Conservation (phyloP, 441 rosid species). For the Populus hybrid region DNA sequence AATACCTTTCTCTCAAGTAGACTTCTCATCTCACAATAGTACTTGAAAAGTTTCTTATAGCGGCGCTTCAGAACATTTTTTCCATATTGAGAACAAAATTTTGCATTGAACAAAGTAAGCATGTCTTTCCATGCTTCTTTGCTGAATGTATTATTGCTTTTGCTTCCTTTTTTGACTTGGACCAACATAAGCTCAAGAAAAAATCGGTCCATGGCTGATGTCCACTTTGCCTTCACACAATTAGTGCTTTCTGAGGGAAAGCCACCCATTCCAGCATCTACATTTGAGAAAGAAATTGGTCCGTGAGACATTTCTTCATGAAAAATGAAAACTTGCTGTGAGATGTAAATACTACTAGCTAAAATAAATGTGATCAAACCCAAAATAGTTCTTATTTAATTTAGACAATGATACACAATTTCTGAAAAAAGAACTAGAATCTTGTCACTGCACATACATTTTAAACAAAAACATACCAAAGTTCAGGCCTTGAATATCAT, state of each 20-base stretch:
- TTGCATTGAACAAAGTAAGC: constrained; percentile 40
- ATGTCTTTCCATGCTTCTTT: constrained; percentile 48
- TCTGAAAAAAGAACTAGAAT: neutral
- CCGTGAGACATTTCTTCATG: constrained; percentile 10
- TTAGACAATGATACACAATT: neutral
- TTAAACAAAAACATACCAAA: constrained; percentile 31
- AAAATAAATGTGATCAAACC: neutral
- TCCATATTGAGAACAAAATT: constrained; percentile 31
- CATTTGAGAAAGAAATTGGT: constrained; percentile 9
- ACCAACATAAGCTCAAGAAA: constrained; percentile 50
- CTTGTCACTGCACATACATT: neutral
- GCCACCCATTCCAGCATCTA: constrained; percentile 30
- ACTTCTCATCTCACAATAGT: constrained; percentile 30
- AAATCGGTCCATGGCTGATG: constrained; percentile 40
- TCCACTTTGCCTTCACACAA: constrained; percentile 39
- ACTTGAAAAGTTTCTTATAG: constrained; percentile 38
- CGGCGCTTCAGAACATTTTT: constrained; percentile 34
- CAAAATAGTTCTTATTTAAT: constrained; percentile 4
- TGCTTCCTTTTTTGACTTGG: constrained; percentile 35
- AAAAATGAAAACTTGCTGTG: neutral
- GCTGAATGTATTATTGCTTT: constrained; percentile 30
- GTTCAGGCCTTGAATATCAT: constrained; percentile 45
- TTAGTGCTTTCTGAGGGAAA: constrained; percentile 28
- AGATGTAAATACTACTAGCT: neutral
- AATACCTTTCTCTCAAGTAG: constrained; percentile 38